Evolutionary conservation across 768 basidiomycete species (phyloP).

Genomic region (Amanita thiersii): DNA sequence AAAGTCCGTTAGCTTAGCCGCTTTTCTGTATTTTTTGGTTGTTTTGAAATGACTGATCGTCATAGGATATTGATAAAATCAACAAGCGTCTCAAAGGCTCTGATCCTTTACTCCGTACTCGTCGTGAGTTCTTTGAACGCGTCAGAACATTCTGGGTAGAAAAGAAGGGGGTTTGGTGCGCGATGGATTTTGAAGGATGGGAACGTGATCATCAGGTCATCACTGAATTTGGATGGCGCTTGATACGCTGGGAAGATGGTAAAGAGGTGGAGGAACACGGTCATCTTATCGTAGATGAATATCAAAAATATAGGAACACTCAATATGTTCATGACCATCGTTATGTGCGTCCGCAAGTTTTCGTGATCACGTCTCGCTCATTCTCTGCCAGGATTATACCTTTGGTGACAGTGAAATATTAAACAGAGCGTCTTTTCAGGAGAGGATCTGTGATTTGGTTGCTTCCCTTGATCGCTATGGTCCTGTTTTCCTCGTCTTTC

Average conservation of each 20-base stretch:
- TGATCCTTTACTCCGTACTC: constrained; percentile 42
- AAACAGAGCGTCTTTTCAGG: constrained; percentile 41
- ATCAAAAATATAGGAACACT: constrained; percentile 46
- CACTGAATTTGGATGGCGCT: constrained; percentile 80
- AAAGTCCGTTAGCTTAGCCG: constrained; percentile 34
- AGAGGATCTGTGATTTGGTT: constrained; percentile 41
- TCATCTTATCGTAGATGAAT: constrained; percentile 61
- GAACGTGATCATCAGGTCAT: constrained; percentile 64
- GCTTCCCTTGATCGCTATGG: constrained; percentile 30
- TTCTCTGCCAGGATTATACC: constrained; percentile 42
- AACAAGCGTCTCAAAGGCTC: constrained; percentile 71
- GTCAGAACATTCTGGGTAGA: constrained; percentile 55
- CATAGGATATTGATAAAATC: constrained; percentile 67
- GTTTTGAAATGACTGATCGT: not conserved
- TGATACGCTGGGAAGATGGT: constrained; percentile 47
- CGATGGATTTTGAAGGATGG: constrained; percentile 82
- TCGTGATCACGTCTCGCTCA: not conserved
- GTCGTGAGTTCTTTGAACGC: constrained; percentile 61
- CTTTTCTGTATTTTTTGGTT: not conserved
- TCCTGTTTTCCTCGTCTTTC: constrained; percentile 74
- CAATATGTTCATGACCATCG: constrained; percentile 57
- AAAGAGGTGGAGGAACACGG: constrained; percentile 38
- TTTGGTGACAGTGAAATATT: constrained; percentile 59
- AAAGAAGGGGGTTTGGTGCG: constrained; percentile 64
- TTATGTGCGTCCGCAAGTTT: constrained; percentile 32